Evolutionary conservation across 139 green algal species (phyloP).

Genomic region (Coccomyxa sp.): DNA sequence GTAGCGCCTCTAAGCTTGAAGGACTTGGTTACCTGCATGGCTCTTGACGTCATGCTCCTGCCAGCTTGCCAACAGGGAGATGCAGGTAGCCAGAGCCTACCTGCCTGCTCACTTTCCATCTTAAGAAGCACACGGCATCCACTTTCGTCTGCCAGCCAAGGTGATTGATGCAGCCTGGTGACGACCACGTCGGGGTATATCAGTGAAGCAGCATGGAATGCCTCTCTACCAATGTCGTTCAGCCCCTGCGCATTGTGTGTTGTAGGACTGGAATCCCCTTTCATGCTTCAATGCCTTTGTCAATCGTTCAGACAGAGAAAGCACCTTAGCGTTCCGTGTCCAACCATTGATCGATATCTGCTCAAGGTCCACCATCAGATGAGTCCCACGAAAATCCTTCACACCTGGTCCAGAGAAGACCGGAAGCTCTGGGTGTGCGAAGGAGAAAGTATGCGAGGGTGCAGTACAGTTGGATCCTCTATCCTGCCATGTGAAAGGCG

Average conservation of each 20-base stretch:
- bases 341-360: too few relatives aligned
- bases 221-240: neutral
- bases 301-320: too few relatives aligned
- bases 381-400: too few relatives aligned
- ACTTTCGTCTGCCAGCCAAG: neutral
- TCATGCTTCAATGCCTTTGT: too few relatives aligned
- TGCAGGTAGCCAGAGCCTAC: neutral
- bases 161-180: neutral
- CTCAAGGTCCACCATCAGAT: too few relatives aligned
- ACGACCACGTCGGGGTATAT: neutral
- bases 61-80: neutral
- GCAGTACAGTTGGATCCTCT: neutral
- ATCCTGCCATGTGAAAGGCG: neutral
- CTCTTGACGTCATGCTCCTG: neutral
- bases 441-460: neutral
- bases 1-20: constrained; percentile 52
- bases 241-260: too few relatives aligned
- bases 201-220: neutral
- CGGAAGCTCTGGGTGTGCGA: too few relatives aligned
- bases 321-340: too few relatives aligned
- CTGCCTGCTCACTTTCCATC: constrained; percentile 47
- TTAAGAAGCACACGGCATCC: constrained; percentile 29
- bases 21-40: constrained; percentile 34
- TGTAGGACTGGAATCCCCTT: too few relatives aligned
- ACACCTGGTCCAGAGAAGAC: too few relatives aligned